A percentile compares a stretch with the other conserved stretches of the same genome.
Evolutionary conservation across 2,329 filamentous ascomycete genomes (phyloP).

Genomic region (Exophiala spinifera): DNA sequence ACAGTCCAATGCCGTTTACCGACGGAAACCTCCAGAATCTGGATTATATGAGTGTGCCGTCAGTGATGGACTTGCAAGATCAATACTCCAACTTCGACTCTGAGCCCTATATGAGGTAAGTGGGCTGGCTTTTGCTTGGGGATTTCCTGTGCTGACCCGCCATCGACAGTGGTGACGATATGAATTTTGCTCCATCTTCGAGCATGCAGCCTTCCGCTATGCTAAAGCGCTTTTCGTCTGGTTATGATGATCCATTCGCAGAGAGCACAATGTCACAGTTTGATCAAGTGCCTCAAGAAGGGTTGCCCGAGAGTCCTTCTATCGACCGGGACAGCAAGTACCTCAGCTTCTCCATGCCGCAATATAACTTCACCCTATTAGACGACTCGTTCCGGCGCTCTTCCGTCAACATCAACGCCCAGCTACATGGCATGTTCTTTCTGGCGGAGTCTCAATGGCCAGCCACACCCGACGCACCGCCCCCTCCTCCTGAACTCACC

Average conservation of each 20-base stretch:
- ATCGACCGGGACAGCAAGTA: conserved; percentile 67
- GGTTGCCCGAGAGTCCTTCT: conserved; percentile 51
- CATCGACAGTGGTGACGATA: conserved; percentile 49
- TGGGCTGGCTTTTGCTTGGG: background rate
- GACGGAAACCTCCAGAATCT: conserved; percentile 47
- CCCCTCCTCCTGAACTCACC: conserved; percentile 70
- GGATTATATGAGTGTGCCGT: conserved; percentile 49
- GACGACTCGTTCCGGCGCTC: conserved; percentile 58
- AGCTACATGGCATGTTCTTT: conserved; percentile 68
- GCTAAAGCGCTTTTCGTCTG: conserved; percentile 50
- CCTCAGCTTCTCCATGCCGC: conserved; percentile 67
- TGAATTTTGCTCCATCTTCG: conserved; percentile 46
- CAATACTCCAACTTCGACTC: conserved; percentile 60
- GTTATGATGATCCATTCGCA: conserved; percentile 50
- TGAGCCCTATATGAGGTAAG: conserved; percentile 59
- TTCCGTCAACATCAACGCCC: conserved; percentile 57
- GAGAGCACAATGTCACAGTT: conserved; percentile 47
- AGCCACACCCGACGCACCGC: conserved; percentile 51
- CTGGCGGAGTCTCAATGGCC: conserved; percentile 64
- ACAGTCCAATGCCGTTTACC: conserved; percentile 53
- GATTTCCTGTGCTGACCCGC: conserved; percentile 10
- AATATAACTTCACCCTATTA: conserved; percentile 59
- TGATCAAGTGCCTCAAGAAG: conserved; percentile 44
- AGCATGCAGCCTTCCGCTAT: conserved; percentile 36
- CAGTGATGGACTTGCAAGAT: conserved; percentile 55